phyloP scores from a whole-genome alignment of 2,329 filamentous ascomycete genomes.

The Diplodia sapinea region DNA sequence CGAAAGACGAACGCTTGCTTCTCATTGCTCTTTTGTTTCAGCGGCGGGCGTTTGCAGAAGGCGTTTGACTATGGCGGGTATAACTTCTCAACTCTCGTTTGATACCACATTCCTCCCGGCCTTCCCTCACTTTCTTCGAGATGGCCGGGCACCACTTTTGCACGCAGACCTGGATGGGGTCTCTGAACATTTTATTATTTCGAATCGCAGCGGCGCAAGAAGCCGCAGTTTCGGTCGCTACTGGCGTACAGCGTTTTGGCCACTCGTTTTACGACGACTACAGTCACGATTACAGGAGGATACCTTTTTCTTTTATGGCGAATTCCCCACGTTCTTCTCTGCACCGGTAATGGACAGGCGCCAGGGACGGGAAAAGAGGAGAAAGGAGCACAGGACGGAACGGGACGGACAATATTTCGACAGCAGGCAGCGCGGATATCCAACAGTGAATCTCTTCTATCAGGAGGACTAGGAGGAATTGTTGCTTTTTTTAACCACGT shows the following conservation, averaged over 20 bases:
- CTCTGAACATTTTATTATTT: background rate
- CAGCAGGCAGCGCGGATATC: conserved; percentile 19
- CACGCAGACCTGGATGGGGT: conserved; percentile 3
- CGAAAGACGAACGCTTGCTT: conserved; percentile 1
- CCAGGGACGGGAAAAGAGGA: conserved; percentile 24
- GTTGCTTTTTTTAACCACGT: background rate
- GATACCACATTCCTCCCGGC: conserved; percentile 6
- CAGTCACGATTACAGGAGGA: conserved; percentile 19
- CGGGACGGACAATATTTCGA: conserved; percentile 5
- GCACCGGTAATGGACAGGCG: conserved; percentile 6
- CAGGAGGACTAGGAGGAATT: conserved; percentile 19
- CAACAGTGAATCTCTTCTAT: conserved; percentile 2
- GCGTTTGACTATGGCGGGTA: conserved; percentile 17
- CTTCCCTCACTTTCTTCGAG: background rate
- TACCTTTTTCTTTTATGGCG: conserved; percentile 19
- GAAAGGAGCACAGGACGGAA: conserved; percentile 26
- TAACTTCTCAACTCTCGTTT: conserved; percentile 19
- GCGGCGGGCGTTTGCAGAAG: conserved; percentile 21
- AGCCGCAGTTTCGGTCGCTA: conserved; percentile 9
- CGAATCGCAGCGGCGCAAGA: conserved; percentile 1
- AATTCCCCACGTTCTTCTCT: conserved; percentile 20
- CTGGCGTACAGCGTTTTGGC: conserved; percentile 5
- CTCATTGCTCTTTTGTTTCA: background rate
- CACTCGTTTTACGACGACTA: conserved; percentile 10
- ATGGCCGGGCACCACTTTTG: background rate